Conservation (phyloP, 192 early-diverging fungal genomes). For the Borealophlyctis nickersoniae region DNA sequence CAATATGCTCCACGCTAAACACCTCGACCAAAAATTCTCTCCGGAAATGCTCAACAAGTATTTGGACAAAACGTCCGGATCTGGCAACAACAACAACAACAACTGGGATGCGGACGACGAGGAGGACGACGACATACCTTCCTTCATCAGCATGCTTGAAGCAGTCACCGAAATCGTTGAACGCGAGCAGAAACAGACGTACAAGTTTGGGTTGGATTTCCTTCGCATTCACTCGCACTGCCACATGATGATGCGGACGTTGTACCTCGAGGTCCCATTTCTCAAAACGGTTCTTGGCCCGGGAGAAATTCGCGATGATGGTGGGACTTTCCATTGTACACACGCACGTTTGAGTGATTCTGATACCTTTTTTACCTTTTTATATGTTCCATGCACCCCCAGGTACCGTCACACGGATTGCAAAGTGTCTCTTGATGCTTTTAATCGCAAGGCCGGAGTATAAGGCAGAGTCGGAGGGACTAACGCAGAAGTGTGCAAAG, state of each 20-base stretch:
- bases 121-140: background rate
- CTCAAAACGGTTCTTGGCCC: background rate
- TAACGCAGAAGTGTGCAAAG: background rate
- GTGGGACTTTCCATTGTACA: background rate
- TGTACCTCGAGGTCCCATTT: background rate
- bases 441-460: background rate
- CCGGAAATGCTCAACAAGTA: background rate
- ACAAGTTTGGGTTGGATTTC: background rate
- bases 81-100: background rate
- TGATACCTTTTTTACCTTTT: background rate
- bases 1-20: background rate
- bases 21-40: background rate
- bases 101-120: background rate
- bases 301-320: background rate
- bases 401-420: background rate
- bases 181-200: background rate
- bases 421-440: background rate
- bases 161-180: background rate
- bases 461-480: background rate
- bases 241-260: background rate
- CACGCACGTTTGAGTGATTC: background rate
- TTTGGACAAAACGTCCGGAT: background rate
- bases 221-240: background rate
- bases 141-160: background rate
- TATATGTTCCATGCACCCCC: too few relatives aligned